Evolutionary conservation across 441 rosid species (phyloP), one percentile per base, ranked within the genome.

Genomic region (Rhodomyrtus psidioides): DNA sequence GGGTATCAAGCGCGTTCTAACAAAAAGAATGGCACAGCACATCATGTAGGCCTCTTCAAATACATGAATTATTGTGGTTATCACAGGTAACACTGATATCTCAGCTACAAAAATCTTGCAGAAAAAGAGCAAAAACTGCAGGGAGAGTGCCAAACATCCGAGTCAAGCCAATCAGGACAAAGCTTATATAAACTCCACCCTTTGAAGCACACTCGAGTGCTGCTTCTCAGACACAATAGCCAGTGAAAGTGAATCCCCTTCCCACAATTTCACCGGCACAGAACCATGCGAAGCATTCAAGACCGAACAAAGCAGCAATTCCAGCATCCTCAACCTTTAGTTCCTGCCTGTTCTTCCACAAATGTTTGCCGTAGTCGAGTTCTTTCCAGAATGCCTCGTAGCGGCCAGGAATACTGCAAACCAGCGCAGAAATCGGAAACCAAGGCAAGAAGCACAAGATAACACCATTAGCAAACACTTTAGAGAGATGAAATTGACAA

Each of bases 281-380:
- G 84, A 81, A 95, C 96, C 98, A 94, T 7, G 93, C 95, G 76
- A 92, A 96, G 92, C 98, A 96, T 89, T 96, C 98, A 6, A 96
- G 92, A 84, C 98, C 98, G 85, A 96, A 94, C 88, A 96, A 89
- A 46, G 97, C 95, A 70, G 93, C 98, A 57, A 96, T 91, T 55
- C 97, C 98, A 1, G 92, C 96, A 86, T 96, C 92, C 89, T 95
- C 98, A 42, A 94, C 93, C 88, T 90, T 93, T 87, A 95, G 83
- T 30, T 90, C 94, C 12, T 90, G 85, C 89, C 93, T 91, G 91
- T 91, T 92, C 92, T 92, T 96, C 96, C 94, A 93, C 76, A 93
- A 88, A 23, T 84, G 55, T 87, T 89, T 91, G 7, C 90, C 79
- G 2, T 59, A 79, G 85, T 96, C 98, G 81, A 94, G 84, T 88